These are phyloP conservation scores for Trametes hirsuta DNA, from an alignment of 1,284 basidiomycete genomes.

Conservation along the genomic window DNA sequence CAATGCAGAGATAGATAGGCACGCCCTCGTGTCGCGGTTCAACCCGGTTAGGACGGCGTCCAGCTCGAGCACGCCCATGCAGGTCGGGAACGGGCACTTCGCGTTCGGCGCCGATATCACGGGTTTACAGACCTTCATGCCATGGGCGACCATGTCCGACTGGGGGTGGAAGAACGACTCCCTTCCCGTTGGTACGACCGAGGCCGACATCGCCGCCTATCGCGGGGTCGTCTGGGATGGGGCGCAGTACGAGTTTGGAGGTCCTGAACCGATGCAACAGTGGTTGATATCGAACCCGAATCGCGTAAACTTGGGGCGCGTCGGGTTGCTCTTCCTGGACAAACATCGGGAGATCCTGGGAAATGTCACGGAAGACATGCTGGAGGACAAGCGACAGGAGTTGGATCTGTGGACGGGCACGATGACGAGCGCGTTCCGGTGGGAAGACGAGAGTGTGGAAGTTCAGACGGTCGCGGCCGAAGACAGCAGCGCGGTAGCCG, in stretches of 20 bases:
- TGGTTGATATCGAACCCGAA: slow-evolving; percentile 65
- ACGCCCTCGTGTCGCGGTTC: slow-evolving; percentile 50
- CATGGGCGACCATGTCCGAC: slow-evolving; percentile 58
- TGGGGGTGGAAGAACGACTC: slow-evolving; percentile 70
- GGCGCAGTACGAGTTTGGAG: slow-evolving; percentile 59
- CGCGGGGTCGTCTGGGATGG: slow-evolving; percentile 53
- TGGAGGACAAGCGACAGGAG: slow-evolving; percentile 42
- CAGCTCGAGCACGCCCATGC: slow-evolving; percentile 53
- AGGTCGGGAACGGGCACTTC: slow-evolving; percentile 65
- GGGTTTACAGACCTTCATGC: slow-evolving; percentile 58
- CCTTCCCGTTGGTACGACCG: slow-evolving; percentile 46
- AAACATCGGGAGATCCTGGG: slow-evolving; percentile 28
- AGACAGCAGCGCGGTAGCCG: slow-evolving; percentile 42
- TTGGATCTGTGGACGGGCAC: slow-evolving; percentile 61
- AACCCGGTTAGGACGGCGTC: slow-evolving; percentile 56
- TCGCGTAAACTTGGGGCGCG: slow-evolving; percentile 55
- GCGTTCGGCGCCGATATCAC: slow-evolving; percentile 64
- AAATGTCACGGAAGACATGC: slow-evolving; percentile 44
- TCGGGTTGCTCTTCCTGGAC: slow-evolving; percentile 50
- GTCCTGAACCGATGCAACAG: slow-evolving; percentile 48
- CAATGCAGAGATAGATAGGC: slow-evolving; percentile 29
- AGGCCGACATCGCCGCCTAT: slow-evolving; percentile 50
- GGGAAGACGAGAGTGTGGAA: slow-evolving; percentile 38
- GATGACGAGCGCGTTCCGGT: slow-evolving; percentile 49
- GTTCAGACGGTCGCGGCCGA: slow-evolving; percentile 49